These are phyloP conservation scores for Auricularia heimuer DNA, from an alignment of 768 basidiomycete genomes.

Conservation along the genomic window DNA sequence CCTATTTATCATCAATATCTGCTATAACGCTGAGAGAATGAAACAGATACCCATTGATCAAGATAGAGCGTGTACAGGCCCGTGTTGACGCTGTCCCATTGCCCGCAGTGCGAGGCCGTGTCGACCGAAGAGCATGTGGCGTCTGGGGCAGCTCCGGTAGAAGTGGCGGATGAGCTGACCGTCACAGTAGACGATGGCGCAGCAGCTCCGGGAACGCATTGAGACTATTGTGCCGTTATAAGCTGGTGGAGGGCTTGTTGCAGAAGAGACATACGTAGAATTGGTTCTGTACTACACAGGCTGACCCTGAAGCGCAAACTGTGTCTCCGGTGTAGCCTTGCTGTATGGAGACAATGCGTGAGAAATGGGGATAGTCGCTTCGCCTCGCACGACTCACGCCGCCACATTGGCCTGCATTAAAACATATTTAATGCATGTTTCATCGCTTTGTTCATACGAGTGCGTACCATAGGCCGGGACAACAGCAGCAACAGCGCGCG, in stretches of 20 bases:
- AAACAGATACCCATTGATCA: conserved; percentile 34
- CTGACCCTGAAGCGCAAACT: neutral
- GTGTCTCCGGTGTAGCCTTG: neutral
- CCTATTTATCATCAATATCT: conserved; percentile 18
- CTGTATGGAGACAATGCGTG: neutral
- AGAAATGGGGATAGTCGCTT: neutral
- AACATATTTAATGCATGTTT: neutral
- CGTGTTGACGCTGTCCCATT: conserved; percentile 40
- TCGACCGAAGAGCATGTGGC: neutral
- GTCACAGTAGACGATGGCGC: neutral
- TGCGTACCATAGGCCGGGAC: neutral
- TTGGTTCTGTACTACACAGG: neutral
- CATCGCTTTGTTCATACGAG: neutral
- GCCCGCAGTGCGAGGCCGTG: conserved; percentile 26
- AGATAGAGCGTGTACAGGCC: conserved; percentile 40
- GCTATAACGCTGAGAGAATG: neutral
- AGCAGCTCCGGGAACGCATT: neutral
- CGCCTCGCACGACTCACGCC: neutral
- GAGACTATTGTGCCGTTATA: neutral
- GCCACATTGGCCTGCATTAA: neutral
- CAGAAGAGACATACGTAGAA: neutral
- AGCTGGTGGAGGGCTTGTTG: neutral
- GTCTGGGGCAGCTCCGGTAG: neutral
- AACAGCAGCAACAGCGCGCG: neutral
- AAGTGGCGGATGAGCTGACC: neutral